Base-by-base conservation (phyloP, 805 yeast genomes). In the Cyberlindnera lachancei region DNA sequence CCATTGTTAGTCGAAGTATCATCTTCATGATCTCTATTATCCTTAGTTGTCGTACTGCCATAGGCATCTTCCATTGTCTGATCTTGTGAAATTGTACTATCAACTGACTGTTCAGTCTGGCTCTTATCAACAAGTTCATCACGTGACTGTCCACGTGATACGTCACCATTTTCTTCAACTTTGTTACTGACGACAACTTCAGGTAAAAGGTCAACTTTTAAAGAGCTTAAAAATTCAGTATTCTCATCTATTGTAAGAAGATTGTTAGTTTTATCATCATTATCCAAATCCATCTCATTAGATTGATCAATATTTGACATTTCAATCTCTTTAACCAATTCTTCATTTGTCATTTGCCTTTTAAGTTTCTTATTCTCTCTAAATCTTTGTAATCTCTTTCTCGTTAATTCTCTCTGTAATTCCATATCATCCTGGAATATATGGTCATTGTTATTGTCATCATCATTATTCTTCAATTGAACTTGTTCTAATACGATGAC, bases 181-280 rank as follows among this genome's bases (percentile, higher is more conserved):
- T n/a, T n/a, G n/a, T n/a, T n/a, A n/a, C n/a, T n/a, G n/a, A n/a
- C n/a, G 4, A 10, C 5, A 5, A 14, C 17, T 24, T 19, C 21
- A 19, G 7, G 37, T n/a, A 22, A 27, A 7, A 20, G 39, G n/a
- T 23, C 30, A 2, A 22, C 37, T 19, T 48, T 50, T 1, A 54
- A 35, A 1, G 46, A 33, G n/a, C 46, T 44, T 30, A 64, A 41
- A 33, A 64, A 63, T 28, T 61, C 66, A 3, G 50, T 34, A 14
- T 50, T 59, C 30, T 63, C 69, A 42, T 60, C 59, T 15, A 62
- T 38, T 2, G 46, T 33, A 13, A 55, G 30, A 7, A 53, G 56
- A 6, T 13, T 26, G 3, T 15, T 20, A 9, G 20, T 20, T n/a
- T 29, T 19, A 16, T 45, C 46, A 9, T 23, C 20, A 13, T 29